Percentiles rank a stretch among this genome's conserved stretches.
These are phyloP conservation scores for Eustoma russellianum DNA, from an alignment of 257 asterid genomes.

Conservation along the genomic window DNA sequence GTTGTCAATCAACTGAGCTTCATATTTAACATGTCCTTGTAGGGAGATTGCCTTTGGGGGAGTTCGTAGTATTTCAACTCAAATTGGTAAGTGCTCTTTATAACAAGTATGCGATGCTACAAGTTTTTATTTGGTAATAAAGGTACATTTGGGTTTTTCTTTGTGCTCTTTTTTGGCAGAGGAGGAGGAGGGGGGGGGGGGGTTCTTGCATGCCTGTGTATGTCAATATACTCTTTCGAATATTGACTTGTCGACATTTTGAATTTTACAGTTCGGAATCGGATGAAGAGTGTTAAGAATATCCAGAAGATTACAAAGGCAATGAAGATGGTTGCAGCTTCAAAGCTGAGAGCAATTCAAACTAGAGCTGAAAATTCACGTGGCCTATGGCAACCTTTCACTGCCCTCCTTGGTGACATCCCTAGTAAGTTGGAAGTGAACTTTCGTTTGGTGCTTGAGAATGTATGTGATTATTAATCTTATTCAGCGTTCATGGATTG, in stretches of 20 bases:
- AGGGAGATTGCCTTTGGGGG: conserved; percentile 63
- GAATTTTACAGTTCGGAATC: conserved; percentile 60
- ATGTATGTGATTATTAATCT: neutral
- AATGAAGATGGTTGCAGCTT: conserved; percentile 99
- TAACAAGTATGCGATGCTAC: conserved; percentile 3
- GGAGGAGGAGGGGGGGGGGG: too few relatives aligned
- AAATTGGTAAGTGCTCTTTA: conserved; percentile 43
- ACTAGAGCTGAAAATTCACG: conserved; percentile 83
- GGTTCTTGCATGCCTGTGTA: too few relatives aligned
- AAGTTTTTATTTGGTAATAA: neutral
- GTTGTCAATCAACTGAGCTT: too few relatives aligned
- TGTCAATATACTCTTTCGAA: neutral
- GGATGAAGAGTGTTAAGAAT: conserved; percentile 93
- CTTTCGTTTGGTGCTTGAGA: neutral
- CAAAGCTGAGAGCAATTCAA: conserved; percentile 92
- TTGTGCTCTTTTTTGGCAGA: too few relatives aligned
- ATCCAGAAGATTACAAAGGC: conserved; percentile 98
- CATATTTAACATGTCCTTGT: conserved; percentile 6
- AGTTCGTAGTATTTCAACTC: conserved; percentile 78
- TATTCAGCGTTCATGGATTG: neutral
- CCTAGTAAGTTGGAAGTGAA: conserved; percentile 52
- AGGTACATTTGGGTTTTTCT: too few relatives aligned
- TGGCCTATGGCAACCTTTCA: conserved; percentile 98
- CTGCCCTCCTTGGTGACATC: conserved; percentile 92
- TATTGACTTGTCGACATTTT: conserved; percentile 6